Base-by-base conservation (phyloP, 2,329 filamentous ascomycete species). In the Aschersonia sp. region DNA sequence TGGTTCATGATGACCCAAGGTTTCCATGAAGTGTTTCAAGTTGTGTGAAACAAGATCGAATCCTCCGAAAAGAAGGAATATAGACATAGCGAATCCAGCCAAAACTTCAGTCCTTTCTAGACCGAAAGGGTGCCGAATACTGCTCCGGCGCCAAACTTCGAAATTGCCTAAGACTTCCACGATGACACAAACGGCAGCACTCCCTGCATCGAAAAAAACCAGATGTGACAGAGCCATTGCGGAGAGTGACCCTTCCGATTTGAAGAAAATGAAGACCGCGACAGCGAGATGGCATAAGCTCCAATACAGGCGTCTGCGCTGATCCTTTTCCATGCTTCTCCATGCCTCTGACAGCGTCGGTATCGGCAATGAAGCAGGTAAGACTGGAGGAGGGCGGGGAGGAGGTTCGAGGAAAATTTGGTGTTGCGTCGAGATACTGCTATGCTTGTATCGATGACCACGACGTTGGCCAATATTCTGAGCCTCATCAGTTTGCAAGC, bases 361-460 rank as follows among this genome's bases (percentile, higher is more conserved):
- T 39, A 95, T 84, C 0, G 92, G 92, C 0, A 98, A 76, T 32
- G 89, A 94, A 48, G 89, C 87, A 1, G 92, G 92, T 0, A 98
- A 77, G 39, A 90, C 84, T 30, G 95, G 77, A 4, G 92, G 90
- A 1, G 89, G 84, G 47, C 89, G 78, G 5, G 79, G 84, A 0
- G 88, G 82, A 6, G 92, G 92, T 62, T 95, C 88, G 56, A 94
- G 86, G 65, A 97, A 95, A 64, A 97, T 94, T 64, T 95, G 89
- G 62, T 97, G 89, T 57, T 82, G 79, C 6, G 79, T 69, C 22
- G 87, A 94, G 49, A 98, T 84, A 62, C 87, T 94, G 62, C 86
- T 94, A 69, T 97, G 90, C 62, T 95, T 95, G 74, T 98, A 98
- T 63, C 92, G 88, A 70, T 98, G 92, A 52, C 92, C 92, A 51